Base-by-base conservation (phyloP, 1,284 basidiomycete genomes). In the Tylopilus orsonianus region DNA sequence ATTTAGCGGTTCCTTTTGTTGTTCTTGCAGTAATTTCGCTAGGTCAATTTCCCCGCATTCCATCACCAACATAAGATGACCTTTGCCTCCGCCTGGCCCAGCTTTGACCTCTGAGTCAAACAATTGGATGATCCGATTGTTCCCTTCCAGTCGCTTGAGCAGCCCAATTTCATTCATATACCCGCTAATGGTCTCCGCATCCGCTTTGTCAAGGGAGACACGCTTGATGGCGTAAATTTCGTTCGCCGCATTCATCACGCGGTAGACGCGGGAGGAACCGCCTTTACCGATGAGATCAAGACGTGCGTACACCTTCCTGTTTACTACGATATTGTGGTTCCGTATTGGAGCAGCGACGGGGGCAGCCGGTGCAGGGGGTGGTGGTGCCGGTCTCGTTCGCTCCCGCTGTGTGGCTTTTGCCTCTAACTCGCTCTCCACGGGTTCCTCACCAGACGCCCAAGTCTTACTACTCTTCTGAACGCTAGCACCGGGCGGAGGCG, bases 121-220 rank as follows among this genome's bases (percentile, higher is more conserved):
- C 38, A 97, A 70, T 52, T 89, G 80, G 55, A 97, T 97, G 58
- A 97, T 93, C 38, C 93, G 79, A 49, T 82, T 84, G 64, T 96
- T 94, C 23, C 93, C 94, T 35, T 85, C 84, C 5, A 97, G 74
- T 13, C 93, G 83, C 61, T 91, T 90, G 18, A 97, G 75, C 38
- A 97, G 72, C 12, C 85, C 80, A 52, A 97, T 97, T 72, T 97
- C 94, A 65, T 97, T 96, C 77, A 90, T 88, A 67, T 95, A 97
- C n/a, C 90, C 88, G 47, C 78, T 80, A 70, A 94, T 87, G 10
- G 92, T 91, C 54, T 95, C 92, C 1, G 79, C 68, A 57, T 97
- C 94, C 5, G 85, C 85, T 59, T 85, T 86, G 61, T 95, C 91
- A 13, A 97, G 75, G 14, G 85, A 79, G 16, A 97, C 93, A 32